These are phyloP conservation scores for Hippophae gyantsensis DNA, from an alignment of 306 rosid genomes.

Conservation along the genomic window DNA sequence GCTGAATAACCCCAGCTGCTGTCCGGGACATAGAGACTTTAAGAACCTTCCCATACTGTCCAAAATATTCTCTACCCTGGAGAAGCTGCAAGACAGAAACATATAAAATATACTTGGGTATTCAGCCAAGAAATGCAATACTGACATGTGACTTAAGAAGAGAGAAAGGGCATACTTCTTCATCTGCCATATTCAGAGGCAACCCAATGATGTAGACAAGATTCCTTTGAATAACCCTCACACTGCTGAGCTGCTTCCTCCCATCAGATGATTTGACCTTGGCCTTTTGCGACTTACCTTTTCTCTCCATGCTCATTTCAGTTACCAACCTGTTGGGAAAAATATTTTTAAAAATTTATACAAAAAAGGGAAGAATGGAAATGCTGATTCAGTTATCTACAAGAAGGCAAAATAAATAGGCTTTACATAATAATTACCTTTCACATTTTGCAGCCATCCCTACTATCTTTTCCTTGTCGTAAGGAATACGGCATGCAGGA, in stretches of 20 bases:
- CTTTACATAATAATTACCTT: conserved; percentile 42
- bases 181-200: too few species aligned
- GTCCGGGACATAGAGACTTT: conserved; percentile 99
- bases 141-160: conserved; percentile 4
- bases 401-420: conserved; percentile 12
- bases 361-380: not conserved
- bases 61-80: conserved; percentile 80
- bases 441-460: conserved; percentile 87
- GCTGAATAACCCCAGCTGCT: conserved; percentile 89
- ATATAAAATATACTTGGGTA: not conserved
- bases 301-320: too few species aligned
- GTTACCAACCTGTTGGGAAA: conserved; percentile 21
- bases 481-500: conserved; percentile 89
- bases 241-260: too few species aligned
- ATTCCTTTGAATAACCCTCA: too few species aligned
- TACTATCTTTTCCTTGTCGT: conserved; percentile 93
- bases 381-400: not conserved
- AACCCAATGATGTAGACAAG: too few species aligned
- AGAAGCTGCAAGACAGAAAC: conserved; percentile 54
- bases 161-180: conserved; percentile 44
- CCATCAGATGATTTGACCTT: too few species aligned
- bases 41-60: conserved; percentile 95
- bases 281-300: too few species aligned
- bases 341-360: not conserved
- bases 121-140: conserved; percentile 1